Percentiles rank a stretch among this genome's conserved stretches.
These are phyloP conservation scores for Chlamydomonas eustigma DNA, from an alignment of 139 green algal genomes.

Conservation along the genomic window DNA sequence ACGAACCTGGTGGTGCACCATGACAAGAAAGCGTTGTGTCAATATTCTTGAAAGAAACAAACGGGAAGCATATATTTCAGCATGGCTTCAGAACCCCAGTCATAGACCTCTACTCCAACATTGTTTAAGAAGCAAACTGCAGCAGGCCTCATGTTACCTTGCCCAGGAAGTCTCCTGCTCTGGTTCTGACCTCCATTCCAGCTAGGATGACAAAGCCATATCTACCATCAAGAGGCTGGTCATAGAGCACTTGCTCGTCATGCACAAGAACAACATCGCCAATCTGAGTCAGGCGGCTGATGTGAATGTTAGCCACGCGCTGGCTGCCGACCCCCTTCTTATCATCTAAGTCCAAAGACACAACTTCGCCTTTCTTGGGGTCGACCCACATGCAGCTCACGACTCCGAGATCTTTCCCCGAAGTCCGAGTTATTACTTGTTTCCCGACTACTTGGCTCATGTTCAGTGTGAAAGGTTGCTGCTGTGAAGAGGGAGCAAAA, in stretches of 20 bases:
- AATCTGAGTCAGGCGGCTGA: slow-evolving; percentile 59
- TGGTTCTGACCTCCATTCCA: slow-evolving; percentile 56
- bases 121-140: no score
- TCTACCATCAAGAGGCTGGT: slow-evolving; percentile 41
- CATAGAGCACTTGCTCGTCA: slow-evolving; percentile 51
- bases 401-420: slow-evolving; percentile 51
- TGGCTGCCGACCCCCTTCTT: slow-evolving; percentile 29
- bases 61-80: no score
- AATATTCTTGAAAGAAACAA: no score
- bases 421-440: slow-evolving; percentile 61
- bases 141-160: no score
- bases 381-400: slow-evolving; percentile 66
- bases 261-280: slow-evolving; percentile 77
- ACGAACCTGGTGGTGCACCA: slow-evolving; percentile 56
- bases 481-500: neutral
- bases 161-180: slow-evolving; percentile 50
- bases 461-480: slow-evolving; percentile 16
- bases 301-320: slow-evolving; percentile 41
- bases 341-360: slow-evolving; percentile 59
- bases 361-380: slow-evolving; percentile 39
- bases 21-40: no score
- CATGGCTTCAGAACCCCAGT: no score
- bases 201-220: slow-evolving; percentile 52
- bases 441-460: slow-evolving; percentile 38
- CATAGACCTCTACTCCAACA: no score